These are phyloP conservation scores for Tricholoma hemisulphureum DNA, from an alignment of 768 basidiomycete species.

Conservation along the genomic window DNA sequence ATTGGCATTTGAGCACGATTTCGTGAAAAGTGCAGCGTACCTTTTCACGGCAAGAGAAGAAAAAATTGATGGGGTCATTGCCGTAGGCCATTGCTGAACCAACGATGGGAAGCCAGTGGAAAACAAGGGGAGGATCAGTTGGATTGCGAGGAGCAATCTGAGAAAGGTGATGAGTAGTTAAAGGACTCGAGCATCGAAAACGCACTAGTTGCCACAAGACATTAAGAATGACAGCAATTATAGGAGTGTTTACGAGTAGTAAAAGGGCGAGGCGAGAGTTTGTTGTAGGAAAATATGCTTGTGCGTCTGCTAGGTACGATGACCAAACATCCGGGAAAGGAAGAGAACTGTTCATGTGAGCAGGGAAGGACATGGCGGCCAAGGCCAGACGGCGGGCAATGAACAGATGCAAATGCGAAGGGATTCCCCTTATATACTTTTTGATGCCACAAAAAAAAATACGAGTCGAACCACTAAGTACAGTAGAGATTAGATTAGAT, in stretches of 20 bases:
- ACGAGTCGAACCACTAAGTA: slow-evolving; percentile 1
- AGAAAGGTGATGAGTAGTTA: not conserved
- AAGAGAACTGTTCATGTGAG: slow-evolving; percentile 36
- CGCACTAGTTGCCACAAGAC: slow-evolving; percentile 76
- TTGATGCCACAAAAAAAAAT: slow-evolving; percentile 1
- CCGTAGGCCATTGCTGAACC: slow-evolving; percentile 91
- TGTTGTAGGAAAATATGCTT: slow-evolving; percentile 35
- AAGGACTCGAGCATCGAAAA: slow-evolving; percentile 10
- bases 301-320: slow-evolving; percentile 41
- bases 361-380: slow-evolving; percentile 37
- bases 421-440: slow-evolving; percentile 5
- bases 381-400: not conserved
- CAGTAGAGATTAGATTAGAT: not conserved
- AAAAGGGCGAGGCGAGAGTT: slow-evolving; percentile 40
- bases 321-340: slow-evolving; percentile 44
- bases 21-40: slow-evolving; percentile 33
- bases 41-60: slow-evolving; percentile 76
- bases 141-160: slow-evolving; percentile 69
- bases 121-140: slow-evolving; percentile 84
- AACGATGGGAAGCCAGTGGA: slow-evolving; percentile 87
- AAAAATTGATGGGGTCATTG: slow-evolving; percentile 88
- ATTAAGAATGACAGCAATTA: slow-evolving; percentile 70
- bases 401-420: no score
- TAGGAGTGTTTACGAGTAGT: slow-evolving; percentile 64
- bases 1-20: not conserved